Base-by-base conservation (phyloP, 2,329 filamentous ascomycete genomes). In the Cladophialophora carrionii region DNA sequence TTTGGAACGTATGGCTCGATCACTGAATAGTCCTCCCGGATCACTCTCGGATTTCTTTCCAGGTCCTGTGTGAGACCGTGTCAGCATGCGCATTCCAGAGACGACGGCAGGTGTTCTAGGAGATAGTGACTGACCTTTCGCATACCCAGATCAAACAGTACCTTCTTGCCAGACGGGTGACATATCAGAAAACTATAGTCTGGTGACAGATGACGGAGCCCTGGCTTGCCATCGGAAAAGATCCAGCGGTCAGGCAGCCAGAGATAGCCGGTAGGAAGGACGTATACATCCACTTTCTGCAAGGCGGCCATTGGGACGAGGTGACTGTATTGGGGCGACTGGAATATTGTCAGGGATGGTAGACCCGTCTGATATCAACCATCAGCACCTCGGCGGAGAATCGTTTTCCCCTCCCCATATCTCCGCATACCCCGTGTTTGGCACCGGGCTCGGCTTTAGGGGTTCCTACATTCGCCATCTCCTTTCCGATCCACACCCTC, bases 1-100 rank as follows among this genome's bases (percentile, higher is more conserved):
- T 58, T 60, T 14, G 62, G 62, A 5, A 63, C 56, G 52, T 59
- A 63, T 34, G 62, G 62, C 24, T 63, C 62, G 10, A 63, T 59
- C 14, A 54, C 24, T 32, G 31, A 22, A 31, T 63, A 63, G 20
- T 63, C 62, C 46, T 63, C 62, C 29, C 62, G 54, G 56, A 63
- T 63, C 17, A 63, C 62, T 29, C 56, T 43, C 1, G 62, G 62
- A 46, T 63, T 63, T n/a, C 53, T 55, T 9, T 63, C 62, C 9
- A 63, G 29, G 34, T 63, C 62, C 62, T 63, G 34, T 24, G 31
- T 24, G 48, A 51, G 22, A 22, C 9, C 20, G 46, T 51, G 48
- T 51, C 22, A 51, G 14, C 5, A 55, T 32, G 4, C 41, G 26
- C 22, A 26, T 20, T 37, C 29, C 26, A 22, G 2, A 20, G 10